Evolutionary conservation across 1,284 basidiomycete genomes (phyloP).

Genomic region (Thelephora terrestris): DNA sequence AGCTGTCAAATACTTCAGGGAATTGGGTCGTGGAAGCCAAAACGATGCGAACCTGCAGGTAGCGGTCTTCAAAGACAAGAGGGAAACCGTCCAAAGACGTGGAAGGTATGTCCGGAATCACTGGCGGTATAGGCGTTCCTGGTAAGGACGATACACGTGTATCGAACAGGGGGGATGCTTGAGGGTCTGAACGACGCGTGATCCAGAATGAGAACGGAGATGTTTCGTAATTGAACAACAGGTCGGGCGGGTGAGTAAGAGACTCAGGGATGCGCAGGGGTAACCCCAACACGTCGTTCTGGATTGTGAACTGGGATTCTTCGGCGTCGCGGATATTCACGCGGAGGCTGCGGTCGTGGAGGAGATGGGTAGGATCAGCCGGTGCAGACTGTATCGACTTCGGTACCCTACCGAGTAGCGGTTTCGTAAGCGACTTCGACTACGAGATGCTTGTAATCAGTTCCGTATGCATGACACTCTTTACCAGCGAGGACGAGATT

Average conservation of each 20-base stretch:
- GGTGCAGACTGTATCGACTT: constrained; percentile 1
- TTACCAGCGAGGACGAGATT: constrained; percentile 45
- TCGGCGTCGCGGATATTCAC: constrained; percentile 69
- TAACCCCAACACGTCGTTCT: constrained; percentile 42
- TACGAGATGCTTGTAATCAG: constrained; percentile 52
- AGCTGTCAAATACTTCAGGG: constrained; percentile 32
- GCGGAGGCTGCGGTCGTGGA: constrained; percentile 42
- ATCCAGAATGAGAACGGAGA: constrained; percentile 75
- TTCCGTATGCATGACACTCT: constrained; percentile 65
- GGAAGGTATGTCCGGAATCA: constrained; percentile 33
- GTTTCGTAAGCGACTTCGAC: constrained; percentile 61
- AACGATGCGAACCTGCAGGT: constrained; percentile 33
- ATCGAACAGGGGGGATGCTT: constrained; percentile 59
- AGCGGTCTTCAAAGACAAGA: constrained; percentile 71
- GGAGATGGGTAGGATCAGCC: constrained; percentile 7
- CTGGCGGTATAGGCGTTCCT: constrained; percentile 39
- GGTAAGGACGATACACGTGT: constrained; percentile 53
- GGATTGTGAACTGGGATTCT: constrained; percentile 60
- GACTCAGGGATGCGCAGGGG: constrained; percentile 29
- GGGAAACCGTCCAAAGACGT: constrained; percentile 49
- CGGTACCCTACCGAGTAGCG: constrained; percentile 30
- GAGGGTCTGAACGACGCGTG: constrained; percentile 49
- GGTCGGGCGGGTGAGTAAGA: constrained; percentile 35
- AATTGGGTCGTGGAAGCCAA: background rate
- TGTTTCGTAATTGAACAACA: constrained; percentile 58